These are phyloP conservation scores for Xerocomellus dryophilus DNA, from an alignment of 768 basidiomycete genomes.

Conservation along the genomic window DNA sequence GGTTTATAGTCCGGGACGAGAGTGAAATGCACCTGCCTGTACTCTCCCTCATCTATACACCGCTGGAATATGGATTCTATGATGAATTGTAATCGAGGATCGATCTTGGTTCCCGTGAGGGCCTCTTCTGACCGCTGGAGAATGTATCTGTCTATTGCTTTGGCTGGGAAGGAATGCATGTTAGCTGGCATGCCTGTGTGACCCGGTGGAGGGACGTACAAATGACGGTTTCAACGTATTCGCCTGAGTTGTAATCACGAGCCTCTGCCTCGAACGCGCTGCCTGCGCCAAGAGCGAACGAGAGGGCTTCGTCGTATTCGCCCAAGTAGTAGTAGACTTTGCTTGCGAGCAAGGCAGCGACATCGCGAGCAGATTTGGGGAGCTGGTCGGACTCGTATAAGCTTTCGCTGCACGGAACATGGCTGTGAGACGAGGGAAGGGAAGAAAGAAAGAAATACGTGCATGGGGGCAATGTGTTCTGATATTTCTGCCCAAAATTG, in stretches of 20 bases:
- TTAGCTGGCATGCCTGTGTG: background rate
- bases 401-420: slow-evolving; percentile 59
- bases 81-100: slow-evolving; percentile 74
- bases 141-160: slow-evolving; percentile 94
- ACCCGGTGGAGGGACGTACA: slow-evolving; percentile 53
- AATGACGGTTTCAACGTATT: slow-evolving; percentile 92
- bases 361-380: slow-evolving; percentile 67
- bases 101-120: slow-evolving; percentile 54
- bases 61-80: slow-evolving; percentile 87
- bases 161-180: slow-evolving; percentile 52
- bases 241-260: slow-evolving; percentile 60
- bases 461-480: slow-evolving; percentile 90
- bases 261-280: slow-evolving; percentile 78
- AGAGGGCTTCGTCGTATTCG: slow-evolving; percentile 92
- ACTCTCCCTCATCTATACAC: slow-evolving; percentile 86
- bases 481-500: slow-evolving; percentile 99
- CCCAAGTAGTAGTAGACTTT: slow-evolving; percentile 98
- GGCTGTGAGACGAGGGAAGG: slow-evolving; percentile 9
- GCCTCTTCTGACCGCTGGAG: slow-evolving; percentile 56
- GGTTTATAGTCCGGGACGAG: background rate
- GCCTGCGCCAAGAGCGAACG: slow-evolving; percentile 91
- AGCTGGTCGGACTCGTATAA: slow-evolving; percentile 84
- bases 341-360: slow-evolving; percentile 90
- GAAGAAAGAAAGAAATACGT: slow-evolving; percentile 32
- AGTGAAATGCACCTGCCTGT: slow-evolving; percentile 65